Percentiles rank a stretch among this genome's conserved stretches.
phyloP scores from a whole-genome alignment of 345 rosid species.

The Turritis glabra region DNA sequence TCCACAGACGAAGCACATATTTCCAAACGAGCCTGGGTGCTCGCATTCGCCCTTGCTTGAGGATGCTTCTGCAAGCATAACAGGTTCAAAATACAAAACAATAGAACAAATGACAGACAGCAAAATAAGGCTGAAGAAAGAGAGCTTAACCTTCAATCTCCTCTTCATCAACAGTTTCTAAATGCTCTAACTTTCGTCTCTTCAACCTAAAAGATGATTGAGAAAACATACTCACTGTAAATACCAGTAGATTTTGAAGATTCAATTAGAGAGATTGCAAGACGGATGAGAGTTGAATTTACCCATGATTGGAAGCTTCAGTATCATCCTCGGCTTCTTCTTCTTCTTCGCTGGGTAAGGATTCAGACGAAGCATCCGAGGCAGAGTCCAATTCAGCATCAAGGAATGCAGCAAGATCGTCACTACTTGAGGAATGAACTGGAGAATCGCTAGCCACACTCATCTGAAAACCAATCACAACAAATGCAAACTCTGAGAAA shows the following conservation, averaged over 20 bases:
- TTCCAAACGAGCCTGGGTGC: slow-evolving; percentile 81
- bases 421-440: slow-evolving; percentile 77
- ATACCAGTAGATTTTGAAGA: background rate
- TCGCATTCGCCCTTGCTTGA: slow-evolving; percentile 46
- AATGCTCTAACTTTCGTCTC: slow-evolving; percentile 53
- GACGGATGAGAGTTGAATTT: background rate
- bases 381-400: slow-evolving; percentile 56
- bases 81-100: background rate
- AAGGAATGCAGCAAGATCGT: slow-evolving; percentile 72
- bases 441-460: slow-evolving; percentile 78
- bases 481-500: slow-evolving; percentile 1
- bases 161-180: slow-evolving; percentile 43
- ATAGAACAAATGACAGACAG: background rate
- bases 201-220: slow-evolving; percentile 51
- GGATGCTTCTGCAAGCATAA: slow-evolving; percentile 51
- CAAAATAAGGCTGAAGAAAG: slow-evolving; percentile 6
- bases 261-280: background rate
- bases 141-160: slow-evolving; percentile 44
- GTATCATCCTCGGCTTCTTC: slow-evolving; percentile 41
- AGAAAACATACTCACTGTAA: background rate
- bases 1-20: slow-evolving; percentile 74
- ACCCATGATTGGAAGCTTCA: slow-evolving; percentile 23
- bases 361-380: slow-evolving; percentile 39
- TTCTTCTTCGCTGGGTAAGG: slow-evolving; percentile 45
- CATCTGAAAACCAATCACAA: slow-evolving; percentile 49